phyloP scores from a whole-genome alignment of 2,329 filamentous ascomycete species.

The Drechslerella stenobrocha region DNA sequence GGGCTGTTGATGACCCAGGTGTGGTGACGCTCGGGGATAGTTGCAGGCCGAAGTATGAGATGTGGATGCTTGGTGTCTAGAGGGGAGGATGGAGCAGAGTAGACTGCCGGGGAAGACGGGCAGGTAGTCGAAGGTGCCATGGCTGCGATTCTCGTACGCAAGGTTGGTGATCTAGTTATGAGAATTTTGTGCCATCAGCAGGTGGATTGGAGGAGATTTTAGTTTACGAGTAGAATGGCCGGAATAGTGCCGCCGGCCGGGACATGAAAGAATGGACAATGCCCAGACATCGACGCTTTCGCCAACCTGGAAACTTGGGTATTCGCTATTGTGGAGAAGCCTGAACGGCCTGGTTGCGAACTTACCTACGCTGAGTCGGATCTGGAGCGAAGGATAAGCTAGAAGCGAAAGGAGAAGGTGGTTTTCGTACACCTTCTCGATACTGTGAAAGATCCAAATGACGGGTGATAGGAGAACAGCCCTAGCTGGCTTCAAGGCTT shows the following conservation, averaged over 20 bases:
- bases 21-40: slow-evolving; percentile 60
- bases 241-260: neutral
- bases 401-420: slow-evolving; percentile 46
- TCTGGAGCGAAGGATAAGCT: slow-evolving; percentile 27
- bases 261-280: slow-evolving; percentile 8
- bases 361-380: slow-evolving; percentile 39
- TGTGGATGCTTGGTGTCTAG: slow-evolving; percentile 30
- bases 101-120: slow-evolving; percentile 27
- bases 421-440: slow-evolving; percentile 25
- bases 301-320: slow-evolving; percentile 40
- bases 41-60: slow-evolving; percentile 63
- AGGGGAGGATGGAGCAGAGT: slow-evolving; percentile 23
- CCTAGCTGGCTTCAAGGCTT: neutral
- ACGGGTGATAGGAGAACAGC: neutral
- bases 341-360: slow-evolving; percentile 13
- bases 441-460: slow-evolving; percentile 32
- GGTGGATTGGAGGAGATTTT: too few relatives aligned
- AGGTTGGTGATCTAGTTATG: neutral
- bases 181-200: neutral
- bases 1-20: slow-evolving; percentile 64
- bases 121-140: slow-evolving; percentile 47
- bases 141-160: slow-evolving; percentile 5
- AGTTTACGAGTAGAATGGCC: neutral
- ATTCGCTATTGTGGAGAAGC: slow-evolving; percentile 41
- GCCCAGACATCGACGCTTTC: slow-evolving; percentile 21